Evolutionary conservation across 306 rosid species (phyloP), one percentile per base, ranked within the genome.

Genomic region (Gastrolobium bilobum): DNA sequence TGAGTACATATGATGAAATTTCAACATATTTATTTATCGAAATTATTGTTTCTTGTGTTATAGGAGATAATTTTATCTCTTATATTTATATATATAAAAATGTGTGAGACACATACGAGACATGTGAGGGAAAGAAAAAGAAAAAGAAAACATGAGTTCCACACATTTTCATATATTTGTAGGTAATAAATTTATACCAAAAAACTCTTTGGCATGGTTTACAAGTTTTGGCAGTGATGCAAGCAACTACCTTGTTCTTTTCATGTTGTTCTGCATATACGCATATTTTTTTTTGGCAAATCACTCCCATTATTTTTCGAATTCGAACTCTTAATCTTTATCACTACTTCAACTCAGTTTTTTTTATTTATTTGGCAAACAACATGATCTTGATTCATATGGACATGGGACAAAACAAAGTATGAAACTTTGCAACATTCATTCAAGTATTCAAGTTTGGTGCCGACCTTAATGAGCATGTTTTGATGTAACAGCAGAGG

Each of bases 381-480:
- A 54, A 40, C 11, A 34, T 6, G 76, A n/a, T 68, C 5, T 5
- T 33, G 10, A 54, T 47, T 47, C 48, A 4, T 15, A n/a, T 30
- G 59, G 51, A 4, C 13, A n/a, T 30, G 59, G 51, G 5, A 43
- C 37, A 56, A 47, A 37, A 51, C 30, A 63, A 47, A 51, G 29
- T 52, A 48, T 6, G 60, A 46, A 71, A 52, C 14, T 7, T 50
- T 46, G 52, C 15, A 57, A 66, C 77, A 34, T 70, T 73, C 14
- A 68, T 65, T 71, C 4, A 48, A 46, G 58, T 71, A 68, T 65
- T 71, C 4, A 48, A 46, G 58, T 71, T 47, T 66, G 70, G 59
- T 47, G 77, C 85, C 76, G 70, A 83, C 85, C 77, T 31, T 52
- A 63, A 58, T 53, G 30, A 46, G 75, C 74, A 83, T 34, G 68